Evolutionary conservation across 345 rosid genomes (phyloP).

Genomic region (Moringa oleifera): DNA sequence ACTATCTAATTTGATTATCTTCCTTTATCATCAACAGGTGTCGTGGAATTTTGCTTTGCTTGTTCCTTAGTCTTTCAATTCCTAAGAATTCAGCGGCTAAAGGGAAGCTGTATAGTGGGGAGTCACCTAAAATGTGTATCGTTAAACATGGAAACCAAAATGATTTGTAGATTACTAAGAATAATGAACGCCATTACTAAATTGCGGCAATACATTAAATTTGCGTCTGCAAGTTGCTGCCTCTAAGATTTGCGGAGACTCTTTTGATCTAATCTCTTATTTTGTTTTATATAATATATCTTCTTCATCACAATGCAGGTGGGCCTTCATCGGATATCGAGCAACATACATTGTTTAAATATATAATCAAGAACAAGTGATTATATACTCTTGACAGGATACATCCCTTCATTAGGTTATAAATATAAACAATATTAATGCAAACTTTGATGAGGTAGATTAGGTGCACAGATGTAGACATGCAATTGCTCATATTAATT

Average conservation of each 20-base stretch:
- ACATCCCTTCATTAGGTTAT: conserved; percentile 2
- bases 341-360: neutral
- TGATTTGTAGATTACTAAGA: conserved; percentile 10
- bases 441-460: neutral
- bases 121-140: conserved; percentile 31
- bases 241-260: conserved; percentile 24
- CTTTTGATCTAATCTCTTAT: conserved; percentile 31
- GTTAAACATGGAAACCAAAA: conserved; percentile 6
- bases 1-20: neutral
- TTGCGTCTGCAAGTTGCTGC: conserved; percentile 40
- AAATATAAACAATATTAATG: neutral
- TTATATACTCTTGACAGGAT: conserved; percentile 9
- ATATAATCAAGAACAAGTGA: neutral
- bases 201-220: conserved; percentile 12
- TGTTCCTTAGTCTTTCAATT: conserved; percentile 7
- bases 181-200: conserved; percentile 18
- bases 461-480: neutral
- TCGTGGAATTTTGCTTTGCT: conserved; percentile 8
- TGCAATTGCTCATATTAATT: conserved; percentile 12
- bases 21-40: neutral
- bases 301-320: conserved; percentile 12
- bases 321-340: conserved; percentile 16
- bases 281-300: conserved; percentile 6
- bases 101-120: conserved; percentile 28
- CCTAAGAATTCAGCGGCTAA: conserved; percentile 10